These are phyloP conservation scores for Tetrahymena borealis DNA, from an alignment of 73 alveolate species.

Conservation along the genomic window DNA sequence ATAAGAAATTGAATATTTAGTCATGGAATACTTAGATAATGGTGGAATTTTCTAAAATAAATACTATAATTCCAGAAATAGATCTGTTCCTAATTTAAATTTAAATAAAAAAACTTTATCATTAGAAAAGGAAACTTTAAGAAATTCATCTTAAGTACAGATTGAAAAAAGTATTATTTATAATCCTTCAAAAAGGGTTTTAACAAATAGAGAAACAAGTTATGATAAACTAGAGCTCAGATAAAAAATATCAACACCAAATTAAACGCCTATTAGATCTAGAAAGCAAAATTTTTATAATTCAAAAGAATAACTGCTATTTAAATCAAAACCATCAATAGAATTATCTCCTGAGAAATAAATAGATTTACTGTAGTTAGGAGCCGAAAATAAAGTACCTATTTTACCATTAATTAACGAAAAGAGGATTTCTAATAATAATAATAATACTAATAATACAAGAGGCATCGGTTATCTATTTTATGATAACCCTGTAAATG, in stretches of 20 bases:
- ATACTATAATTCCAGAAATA: background rate
- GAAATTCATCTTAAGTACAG: background rate
- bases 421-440: too few relatives aligned
- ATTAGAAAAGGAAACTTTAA: background rate
- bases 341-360: background rate
- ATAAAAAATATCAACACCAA: background rate
- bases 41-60: background rate
- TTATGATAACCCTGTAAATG: too few relatives aligned
- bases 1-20: background rate
- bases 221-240: background rate
- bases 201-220: background rate
- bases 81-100: background rate
- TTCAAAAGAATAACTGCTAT: background rate
- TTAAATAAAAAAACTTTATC: background rate
- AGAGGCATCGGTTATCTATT: too few relatives aligned
- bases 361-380: background rate
- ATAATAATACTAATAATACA: too few relatives aligned
- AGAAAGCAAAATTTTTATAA: background rate
- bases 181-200: background rate
- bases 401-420: background rate
- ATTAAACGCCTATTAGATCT: background rate
- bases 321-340: background rate
- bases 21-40: background rate
- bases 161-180: background rate
- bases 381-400: background rate